Percentiles rank a stretch among this genome's conserved stretches.
phyloP scores from a whole-genome alignment of 164 flowering plant genomes.

The Vitis cinerea region DNA sequence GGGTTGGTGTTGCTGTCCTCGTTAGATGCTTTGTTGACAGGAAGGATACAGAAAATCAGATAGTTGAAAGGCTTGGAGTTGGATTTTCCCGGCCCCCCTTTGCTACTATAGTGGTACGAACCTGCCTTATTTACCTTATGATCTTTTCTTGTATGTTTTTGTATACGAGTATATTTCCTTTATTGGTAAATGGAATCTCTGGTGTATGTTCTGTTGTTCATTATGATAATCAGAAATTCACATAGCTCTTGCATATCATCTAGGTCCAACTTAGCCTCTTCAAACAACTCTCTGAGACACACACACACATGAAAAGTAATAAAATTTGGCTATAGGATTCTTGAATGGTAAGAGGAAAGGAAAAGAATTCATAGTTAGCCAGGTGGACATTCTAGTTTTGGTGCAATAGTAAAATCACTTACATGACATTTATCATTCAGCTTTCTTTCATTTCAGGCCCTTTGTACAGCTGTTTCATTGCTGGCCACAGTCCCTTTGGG shows the following conservation, averaged over 20 bases:
- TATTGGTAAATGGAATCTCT: neutral
- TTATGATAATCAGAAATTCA: too few relatives aligned
- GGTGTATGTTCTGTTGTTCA: too few relatives aligned
- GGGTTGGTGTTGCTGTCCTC: constrained; percentile 72
- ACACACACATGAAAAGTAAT: too few relatives aligned
- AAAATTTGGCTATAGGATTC: too few relatives aligned
- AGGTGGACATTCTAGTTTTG: neutral
- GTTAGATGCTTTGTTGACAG: constrained; percentile 69
- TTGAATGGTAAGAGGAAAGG: too few relatives aligned
- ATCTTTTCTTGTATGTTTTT: neutral
- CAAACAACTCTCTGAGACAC: too few relatives aligned
- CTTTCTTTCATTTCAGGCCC: constrained; percentile 44
- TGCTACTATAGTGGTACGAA: constrained; percentile 79
- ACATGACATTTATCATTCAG: too few relatives aligned
- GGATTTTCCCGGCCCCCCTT: constrained; percentile 77
- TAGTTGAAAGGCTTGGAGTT: constrained; percentile 68
- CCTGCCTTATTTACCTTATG: constrained; percentile 7
- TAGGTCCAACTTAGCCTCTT: too few relatives aligned
- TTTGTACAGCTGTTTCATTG: constrained; percentile 72
- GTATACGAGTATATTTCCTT: neutral
- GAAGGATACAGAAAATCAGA: constrained; percentile 55
- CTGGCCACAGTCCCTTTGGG: constrained; percentile 76
- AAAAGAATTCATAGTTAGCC: too few relatives aligned
- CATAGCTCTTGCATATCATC: too few relatives aligned
- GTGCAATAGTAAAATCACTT: neutral